Percentiles rank a stretch among this genome's conserved stretches.
phyloP scores from a whole-genome alignment of 495 filamentous ascomycete species.

The Penicillium diatomitis region DNA sequence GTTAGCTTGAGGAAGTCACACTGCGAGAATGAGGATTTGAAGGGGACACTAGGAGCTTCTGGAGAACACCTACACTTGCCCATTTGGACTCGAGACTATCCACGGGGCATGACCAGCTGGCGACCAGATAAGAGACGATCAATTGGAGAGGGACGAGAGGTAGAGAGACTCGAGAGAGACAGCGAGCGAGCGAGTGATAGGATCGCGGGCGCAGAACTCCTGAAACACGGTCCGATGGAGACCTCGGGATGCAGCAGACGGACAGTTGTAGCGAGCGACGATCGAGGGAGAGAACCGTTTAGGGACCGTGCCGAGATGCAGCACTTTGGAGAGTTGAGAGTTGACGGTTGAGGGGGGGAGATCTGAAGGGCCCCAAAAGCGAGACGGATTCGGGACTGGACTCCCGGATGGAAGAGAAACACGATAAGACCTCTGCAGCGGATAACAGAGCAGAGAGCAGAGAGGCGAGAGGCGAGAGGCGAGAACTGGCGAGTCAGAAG shows the following conservation, averaged over 20 bases:
- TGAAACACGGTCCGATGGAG: no score
- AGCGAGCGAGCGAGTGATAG: slow-evolving; percentile 13
- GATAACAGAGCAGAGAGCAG: neutral
- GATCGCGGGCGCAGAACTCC: neutral
- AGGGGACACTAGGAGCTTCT: slow-evolving; percentile 1
- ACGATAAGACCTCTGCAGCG: no score
- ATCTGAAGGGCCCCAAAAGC: neutral
- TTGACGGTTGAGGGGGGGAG: slow-evolving; percentile 1
- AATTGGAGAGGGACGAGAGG: neutral
- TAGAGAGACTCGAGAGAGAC: neutral
- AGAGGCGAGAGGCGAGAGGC: slow-evolving; percentile 7
- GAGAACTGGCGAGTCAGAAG: no score
- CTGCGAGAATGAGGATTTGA: neutral
- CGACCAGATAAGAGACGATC: slow-evolving; percentile 3
- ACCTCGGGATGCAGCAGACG: no score
- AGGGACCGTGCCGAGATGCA: neutral
- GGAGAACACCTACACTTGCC: slow-evolving; percentile 36
- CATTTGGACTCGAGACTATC: slow-evolving; percentile 30
- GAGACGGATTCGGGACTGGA: no score
- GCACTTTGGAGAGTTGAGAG: neutral
- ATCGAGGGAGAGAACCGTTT: no score
- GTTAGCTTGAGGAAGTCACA: neutral
- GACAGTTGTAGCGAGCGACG: no score
- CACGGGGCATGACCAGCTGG: slow-evolving; percentile 24
- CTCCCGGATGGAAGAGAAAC: no score